Conservation (phyloP, 2,329 filamentous ascomycete genomes). For the Exophiala alcalophila region DNA sequence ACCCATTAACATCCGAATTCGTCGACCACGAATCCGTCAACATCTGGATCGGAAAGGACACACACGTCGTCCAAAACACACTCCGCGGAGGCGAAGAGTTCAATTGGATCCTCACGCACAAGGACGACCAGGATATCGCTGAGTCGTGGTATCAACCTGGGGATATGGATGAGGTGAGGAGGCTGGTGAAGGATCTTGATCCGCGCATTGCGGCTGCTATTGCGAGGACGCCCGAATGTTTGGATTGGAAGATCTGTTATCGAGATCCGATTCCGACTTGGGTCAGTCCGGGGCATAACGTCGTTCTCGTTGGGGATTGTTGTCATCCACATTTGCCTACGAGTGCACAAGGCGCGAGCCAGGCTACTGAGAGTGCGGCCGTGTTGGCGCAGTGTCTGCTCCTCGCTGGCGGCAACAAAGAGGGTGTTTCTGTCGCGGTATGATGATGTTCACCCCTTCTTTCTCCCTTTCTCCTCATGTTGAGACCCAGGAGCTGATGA, state of each 20-base stretch:
- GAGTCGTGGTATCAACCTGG: conserved; percentile 57
- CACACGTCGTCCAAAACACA: conserved; percentile 52
- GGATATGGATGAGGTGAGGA: conserved; percentile 51
- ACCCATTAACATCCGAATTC: conserved; percentile 54
- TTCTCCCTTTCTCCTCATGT: background rate
- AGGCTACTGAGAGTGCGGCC: conserved; percentile 45
- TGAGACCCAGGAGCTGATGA: background rate
- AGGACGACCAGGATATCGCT: conserved; percentile 47
- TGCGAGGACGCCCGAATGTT: conserved; percentile 34
- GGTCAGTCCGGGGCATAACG: conserved; percentile 30
- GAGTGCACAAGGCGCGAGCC: conserved; percentile 44
- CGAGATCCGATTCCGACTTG: conserved; percentile 31
- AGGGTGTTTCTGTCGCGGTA: conserved; percentile 23
- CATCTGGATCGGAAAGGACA: conserved; percentile 54
- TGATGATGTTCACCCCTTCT: background rate
- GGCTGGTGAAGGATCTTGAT: conserved; percentile 53
- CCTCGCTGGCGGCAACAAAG: conserved; percentile 19
- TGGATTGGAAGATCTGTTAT: conserved; percentile 37
- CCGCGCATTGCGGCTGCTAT: conserved; percentile 50
- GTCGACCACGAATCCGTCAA: conserved; percentile 53
- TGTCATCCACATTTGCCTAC: conserved; percentile 43
- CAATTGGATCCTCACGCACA: conserved; percentile 56
- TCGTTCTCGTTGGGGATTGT: conserved; percentile 39
- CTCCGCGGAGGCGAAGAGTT: conserved; percentile 44
- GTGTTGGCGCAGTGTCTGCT: conserved; percentile 33